phyloP scores from a whole-genome alignment of 2,329 filamentous ascomycete species.

The Colletotrichum tropicicola region DNA sequence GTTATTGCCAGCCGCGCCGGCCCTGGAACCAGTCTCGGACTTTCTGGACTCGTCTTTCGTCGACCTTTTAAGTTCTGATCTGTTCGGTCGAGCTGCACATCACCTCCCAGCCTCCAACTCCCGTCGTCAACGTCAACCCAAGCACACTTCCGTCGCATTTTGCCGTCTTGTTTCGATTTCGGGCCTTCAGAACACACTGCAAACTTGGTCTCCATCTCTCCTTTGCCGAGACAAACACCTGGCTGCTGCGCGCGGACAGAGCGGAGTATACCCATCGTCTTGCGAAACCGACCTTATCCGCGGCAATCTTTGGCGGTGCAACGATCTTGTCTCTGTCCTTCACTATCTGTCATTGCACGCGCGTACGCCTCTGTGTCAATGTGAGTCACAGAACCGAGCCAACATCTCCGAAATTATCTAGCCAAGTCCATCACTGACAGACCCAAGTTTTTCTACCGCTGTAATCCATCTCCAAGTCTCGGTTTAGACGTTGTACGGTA shows the following conservation, averaged over 20 bases:
- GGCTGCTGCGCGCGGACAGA: neutral
- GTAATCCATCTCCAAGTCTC: neutral
- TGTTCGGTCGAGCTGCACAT: neutral
- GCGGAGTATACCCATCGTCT: neutral
- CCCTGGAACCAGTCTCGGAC: neutral
- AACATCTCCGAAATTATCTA: neutral
- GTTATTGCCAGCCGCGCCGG: neutral
- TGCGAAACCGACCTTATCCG: neutral
- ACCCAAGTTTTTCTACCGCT: neutral
- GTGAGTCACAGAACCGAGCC: slow-evolving; percentile 9
- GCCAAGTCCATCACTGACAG: neutral
- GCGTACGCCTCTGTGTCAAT: neutral
- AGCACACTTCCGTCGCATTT: too few species aligned
- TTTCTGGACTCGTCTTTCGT: neutral
- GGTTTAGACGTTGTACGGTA: neutral
- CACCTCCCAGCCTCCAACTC: neutral
- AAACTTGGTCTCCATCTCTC: neutral
- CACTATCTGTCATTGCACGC: neutral
- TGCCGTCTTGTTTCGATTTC: too few species aligned
- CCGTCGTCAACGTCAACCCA: neutral
- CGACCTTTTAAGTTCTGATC: neutral
- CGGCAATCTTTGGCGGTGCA: neutral
- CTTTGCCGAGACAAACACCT: neutral
- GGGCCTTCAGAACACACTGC: too few species aligned
- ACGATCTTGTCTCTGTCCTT: neutral